Evolutionary conservation across 192 early-diverging fungal genomes (phyloP).

Genomic region (Podila epicladia): DNA sequence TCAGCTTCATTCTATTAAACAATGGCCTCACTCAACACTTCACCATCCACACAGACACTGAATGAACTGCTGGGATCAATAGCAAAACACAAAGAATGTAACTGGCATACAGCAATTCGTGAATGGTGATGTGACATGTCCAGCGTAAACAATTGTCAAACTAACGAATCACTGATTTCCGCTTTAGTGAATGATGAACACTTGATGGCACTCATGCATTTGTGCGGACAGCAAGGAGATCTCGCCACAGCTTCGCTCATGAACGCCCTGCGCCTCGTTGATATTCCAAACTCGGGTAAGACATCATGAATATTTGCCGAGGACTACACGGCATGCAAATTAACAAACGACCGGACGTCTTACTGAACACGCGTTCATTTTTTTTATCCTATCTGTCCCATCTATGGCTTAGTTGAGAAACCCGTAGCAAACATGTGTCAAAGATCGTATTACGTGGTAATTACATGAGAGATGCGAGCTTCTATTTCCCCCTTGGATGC

Average conservation of each 20-base stretch:
- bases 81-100: slow-evolving; percentile 8
- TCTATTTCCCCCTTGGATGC: background rate
- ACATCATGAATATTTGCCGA: background rate
- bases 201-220: slow-evolving; percentile 28
- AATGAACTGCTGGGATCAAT: background rate
- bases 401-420: slow-evolving; percentile 23
- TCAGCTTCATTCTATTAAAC: too few species aligned
- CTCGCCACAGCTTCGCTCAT: slow-evolving; percentile 18
- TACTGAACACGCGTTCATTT: background rate
- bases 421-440: slow-evolving; percentile 10
- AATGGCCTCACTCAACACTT: background rate
- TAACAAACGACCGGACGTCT: too few species aligned
- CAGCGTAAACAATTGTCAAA: too few species aligned
- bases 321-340: background rate
- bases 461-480: background rate
- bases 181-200: slow-evolving; percentile 30
- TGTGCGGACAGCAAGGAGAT: slow-evolving; percentile 17
- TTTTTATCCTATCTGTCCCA: background rate
- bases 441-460: slow-evolving; percentile 26
- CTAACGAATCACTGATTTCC: too few species aligned
- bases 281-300: slow-evolving; percentile 26
- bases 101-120: too few species aligned
- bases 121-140: too few species aligned
- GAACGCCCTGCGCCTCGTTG: slow-evolving; percentile 39
- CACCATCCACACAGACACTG: slow-evolving; percentile 4